Evolutionary conservation across 2,329 filamentous ascomycete genomes (phyloP).

Genomic region (Cladosporium sphaerospermum): DNA sequence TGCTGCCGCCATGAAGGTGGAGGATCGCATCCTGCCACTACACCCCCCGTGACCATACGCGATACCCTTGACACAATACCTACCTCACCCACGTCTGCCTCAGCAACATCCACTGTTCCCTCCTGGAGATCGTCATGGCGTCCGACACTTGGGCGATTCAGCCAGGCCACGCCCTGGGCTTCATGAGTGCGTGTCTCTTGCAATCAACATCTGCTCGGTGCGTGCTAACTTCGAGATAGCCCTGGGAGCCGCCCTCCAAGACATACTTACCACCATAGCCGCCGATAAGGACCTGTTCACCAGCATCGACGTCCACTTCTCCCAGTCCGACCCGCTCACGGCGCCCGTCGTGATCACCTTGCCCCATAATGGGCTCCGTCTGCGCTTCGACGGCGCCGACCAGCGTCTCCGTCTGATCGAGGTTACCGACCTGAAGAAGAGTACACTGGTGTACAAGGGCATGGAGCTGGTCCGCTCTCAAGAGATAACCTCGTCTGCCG

Average conservation of each 20-base stretch:
- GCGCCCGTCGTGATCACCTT: conserved; percentile 70
- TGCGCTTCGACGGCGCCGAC: conserved; percentile 90
- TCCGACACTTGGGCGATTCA: conserved; percentile 14
- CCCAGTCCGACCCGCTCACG: conserved; percentile 64
- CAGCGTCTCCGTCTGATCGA: conserved; percentile 89
- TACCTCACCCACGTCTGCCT: neutral
- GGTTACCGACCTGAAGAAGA: conserved; percentile 82
- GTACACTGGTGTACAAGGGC: conserved; percentile 72
- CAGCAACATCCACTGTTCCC: neutral
- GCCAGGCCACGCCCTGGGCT: conserved; percentile 31
- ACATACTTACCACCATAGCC: conserved; percentile 76
- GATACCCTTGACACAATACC: neutral
- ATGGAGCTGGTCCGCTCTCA: conserved; percentile 68
- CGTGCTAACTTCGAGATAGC: conserved; percentile 44
- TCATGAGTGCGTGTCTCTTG: conserved; percentile 31
- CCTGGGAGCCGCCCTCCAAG: conserved; percentile 85
- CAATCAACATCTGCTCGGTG: neutral
- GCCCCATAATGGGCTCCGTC: conserved; percentile 76
- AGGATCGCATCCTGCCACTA: conserved; percentile 12
- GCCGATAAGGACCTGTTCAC: conserved; percentile 83
- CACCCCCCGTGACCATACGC: conserved; percentile 12
- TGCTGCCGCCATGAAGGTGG: conserved; percentile 12
- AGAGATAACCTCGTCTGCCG: conserved; percentile 27
- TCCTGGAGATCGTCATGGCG: neutral
- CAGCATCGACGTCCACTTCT: conserved; percentile 76